Base-by-base conservation (phyloP, 192 early-diverging fungal genomes). In the Linderina pennispora region DNA sequence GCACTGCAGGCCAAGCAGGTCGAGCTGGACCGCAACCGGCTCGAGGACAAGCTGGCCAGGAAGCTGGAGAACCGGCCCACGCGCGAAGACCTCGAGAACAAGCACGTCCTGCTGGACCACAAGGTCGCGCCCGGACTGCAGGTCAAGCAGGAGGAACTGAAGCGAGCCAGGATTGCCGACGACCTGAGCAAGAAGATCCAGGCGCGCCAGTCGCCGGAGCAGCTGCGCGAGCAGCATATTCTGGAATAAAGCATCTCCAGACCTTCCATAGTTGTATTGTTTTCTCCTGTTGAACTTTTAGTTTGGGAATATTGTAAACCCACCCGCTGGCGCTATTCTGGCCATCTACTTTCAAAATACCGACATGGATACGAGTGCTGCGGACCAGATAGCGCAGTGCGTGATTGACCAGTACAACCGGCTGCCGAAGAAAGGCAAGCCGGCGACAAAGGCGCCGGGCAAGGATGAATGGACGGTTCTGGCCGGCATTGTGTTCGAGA, bases 401-500 rank as follows among this genome's bases (percentile, higher is more conserved):
- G 79, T 78, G 17, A 43, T 84, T n/a, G 48, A 50, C 14, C 62
- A 67, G 34, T 93, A 78, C 58, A 36, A 35, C 2, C 42, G 36
- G 15, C 75, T 93, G 23, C 79, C 83, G n/a, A 87, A 86, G 49
- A 64, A 76, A 31, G 90, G 88, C 11, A 90, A 90, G 53, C 90
- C 90, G 9, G 42, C 68, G 14, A 22, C 40, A 16, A 74, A 74
- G 23, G 47, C 20, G 2, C 36, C 10, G 42, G 36, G 45, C 26
- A 74, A 74, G 48, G 43, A 73, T 9, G 88, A 92, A 57, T 95
- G 90, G 92, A 95, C 90, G 0, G 84, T 92, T 1, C 71, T 95
- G 13, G 86, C 86, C 0, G 90, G 81, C 0, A 82, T 95, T 50
- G 81, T 88, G 20, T 8, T 66, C 2, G 51, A 65, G 22, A 24